A percentile compares a stretch with the other conserved stretches of the same genome.
Evolutionary conservation across 805 yeast species (phyloP).

Genomic region (Tanozyma kutaoensis): DNA sequence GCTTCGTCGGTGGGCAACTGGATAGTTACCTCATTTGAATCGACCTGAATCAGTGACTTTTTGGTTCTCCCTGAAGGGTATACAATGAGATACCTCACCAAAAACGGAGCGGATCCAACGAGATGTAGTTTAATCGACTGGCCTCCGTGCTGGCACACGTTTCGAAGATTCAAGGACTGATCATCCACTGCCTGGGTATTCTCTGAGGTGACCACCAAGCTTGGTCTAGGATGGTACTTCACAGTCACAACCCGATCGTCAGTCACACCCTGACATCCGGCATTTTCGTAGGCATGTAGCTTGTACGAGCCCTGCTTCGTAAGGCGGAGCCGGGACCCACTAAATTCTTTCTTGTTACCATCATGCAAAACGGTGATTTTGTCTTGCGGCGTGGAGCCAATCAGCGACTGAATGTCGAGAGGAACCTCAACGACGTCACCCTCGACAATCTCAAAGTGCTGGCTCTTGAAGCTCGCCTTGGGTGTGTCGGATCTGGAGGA

Average conservation of each 20-base stretch:
- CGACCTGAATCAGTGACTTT: slow-evolving; percentile 17
- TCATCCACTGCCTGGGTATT: too few relatives aligned
- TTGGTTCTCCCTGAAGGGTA: slow-evolving; percentile 42
- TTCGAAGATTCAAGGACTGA: too few relatives aligned
- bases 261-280: too few relatives aligned
- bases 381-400: slow-evolving; percentile 16
- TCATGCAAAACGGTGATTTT: too few relatives aligned
- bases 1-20: slow-evolving; percentile 26
- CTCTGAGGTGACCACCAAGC: too few relatives aligned
- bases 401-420: slow-evolving; percentile 18
- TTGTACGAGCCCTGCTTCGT: too few relatives aligned
- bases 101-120: slow-evolving; percentile 52
- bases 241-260: too few relatives aligned
- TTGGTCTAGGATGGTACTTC: too few relatives aligned
- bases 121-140: slow-evolving; percentile 24
- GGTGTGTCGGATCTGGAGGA: slow-evolving; percentile 64
- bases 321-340: too few relatives aligned
- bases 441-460: slow-evolving; percentile 34
- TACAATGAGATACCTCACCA: slow-evolving; percentile 50
- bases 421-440: slow-evolving; percentile 53
- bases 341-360: too few relatives aligned
- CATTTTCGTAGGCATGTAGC: too few relatives aligned
- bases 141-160: slow-evolving; percentile 18
- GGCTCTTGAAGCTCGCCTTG: slow-evolving; percentile 15
- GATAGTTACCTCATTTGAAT: slow-evolving; percentile 13